A percentile compares a stretch with the other conserved stretches of the same genome.
Conservation (phyloP, 345 rosid species). For the Theobroma cacao region DNA sequence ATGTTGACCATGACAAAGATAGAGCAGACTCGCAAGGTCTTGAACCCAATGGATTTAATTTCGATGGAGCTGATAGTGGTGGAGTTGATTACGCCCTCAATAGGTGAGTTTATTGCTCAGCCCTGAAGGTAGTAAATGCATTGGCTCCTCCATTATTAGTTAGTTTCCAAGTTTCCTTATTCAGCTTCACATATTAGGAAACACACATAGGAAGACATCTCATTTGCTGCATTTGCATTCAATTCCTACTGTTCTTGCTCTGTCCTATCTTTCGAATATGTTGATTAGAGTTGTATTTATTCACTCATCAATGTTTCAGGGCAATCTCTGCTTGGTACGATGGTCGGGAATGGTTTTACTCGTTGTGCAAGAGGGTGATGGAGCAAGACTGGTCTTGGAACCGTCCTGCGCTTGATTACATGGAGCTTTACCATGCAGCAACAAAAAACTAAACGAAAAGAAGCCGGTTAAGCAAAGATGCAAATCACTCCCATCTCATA, state of each 20-base stretch:
- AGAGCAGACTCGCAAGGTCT: slow-evolving; percentile 76
- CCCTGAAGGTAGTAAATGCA: background rate
- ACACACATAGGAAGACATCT: background rate
- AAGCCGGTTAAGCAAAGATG: background rate
- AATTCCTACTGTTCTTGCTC: background rate
- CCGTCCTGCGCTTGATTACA: slow-evolving; percentile 89
- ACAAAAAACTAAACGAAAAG: slow-evolving; percentile 33
- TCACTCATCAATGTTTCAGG: slow-evolving; percentile 35
- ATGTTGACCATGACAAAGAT: slow-evolving; percentile 83
- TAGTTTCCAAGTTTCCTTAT: background rate
- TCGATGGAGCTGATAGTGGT: slow-evolving; percentile 80
- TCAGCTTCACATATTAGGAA: background rate
- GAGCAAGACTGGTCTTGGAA: slow-evolving; percentile 99
- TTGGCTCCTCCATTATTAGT: background rate
- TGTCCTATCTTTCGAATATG: background rate
- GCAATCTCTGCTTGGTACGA: slow-evolving; percentile 81
- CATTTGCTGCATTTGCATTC: background rate
- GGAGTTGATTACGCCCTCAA: slow-evolving; percentile 86
- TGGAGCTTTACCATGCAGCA: slow-evolving; percentile 92
- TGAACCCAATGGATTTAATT: slow-evolving; percentile 91
- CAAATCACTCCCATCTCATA: slow-evolving; percentile 8
- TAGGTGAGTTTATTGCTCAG: slow-evolving; percentile 45
- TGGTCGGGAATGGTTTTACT: slow-evolving; percentile 70
- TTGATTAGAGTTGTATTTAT: background rate
- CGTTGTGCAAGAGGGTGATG: slow-evolving; percentile 78